Evolutionary conservation across 129 eudicot species (phyloP).

Genomic region (Escallonia rubra): DNA sequence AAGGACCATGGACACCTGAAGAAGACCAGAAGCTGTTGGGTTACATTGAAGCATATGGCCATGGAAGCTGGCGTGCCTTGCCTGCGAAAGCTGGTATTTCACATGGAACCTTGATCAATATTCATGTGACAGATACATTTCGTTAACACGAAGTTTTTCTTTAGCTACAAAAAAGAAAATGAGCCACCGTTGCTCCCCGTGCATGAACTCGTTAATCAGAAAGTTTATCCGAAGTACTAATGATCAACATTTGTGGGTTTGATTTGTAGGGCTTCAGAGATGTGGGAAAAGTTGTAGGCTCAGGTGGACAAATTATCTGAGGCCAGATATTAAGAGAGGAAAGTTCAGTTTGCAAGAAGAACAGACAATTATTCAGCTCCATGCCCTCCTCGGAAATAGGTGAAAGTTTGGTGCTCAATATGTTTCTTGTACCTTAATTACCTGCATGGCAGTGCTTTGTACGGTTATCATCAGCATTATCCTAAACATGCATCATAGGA

Average conservation of each 20-base stretch:
- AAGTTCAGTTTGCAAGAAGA: conserved; percentile 77
- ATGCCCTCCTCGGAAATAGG: conserved; percentile 87
- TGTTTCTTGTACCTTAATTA: too few relatives aligned
- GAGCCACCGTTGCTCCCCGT: too few relatives aligned
- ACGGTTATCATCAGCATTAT: too few relatives aligned
- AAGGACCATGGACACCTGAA: conserved; percentile 80
- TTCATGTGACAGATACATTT: too few relatives aligned
- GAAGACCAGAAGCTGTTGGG: conserved; percentile 64
- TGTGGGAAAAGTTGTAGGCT: conserved; percentile 74
- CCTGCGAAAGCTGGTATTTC: conserved; percentile 66
- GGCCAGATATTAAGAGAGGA: conserved; percentile 81
- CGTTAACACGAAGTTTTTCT: too few relatives aligned
- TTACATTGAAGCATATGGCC: conserved; percentile 56
- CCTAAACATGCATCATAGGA: too few relatives aligned
- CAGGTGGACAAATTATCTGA: conserved; percentile 65
- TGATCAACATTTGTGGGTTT: not conserved
- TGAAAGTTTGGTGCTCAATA: not conserved
- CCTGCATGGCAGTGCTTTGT: too few relatives aligned
- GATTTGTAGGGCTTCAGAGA: conserved; percentile 49
- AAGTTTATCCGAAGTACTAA: too few relatives aligned
- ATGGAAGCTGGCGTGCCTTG: conserved; percentile 78
- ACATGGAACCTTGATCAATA: too few relatives aligned
- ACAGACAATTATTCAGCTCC: conserved; percentile 72
- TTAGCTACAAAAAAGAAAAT: too few relatives aligned
- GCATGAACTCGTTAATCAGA: too few relatives aligned